These are phyloP conservation scores for Priceomyces medius DNA, from an alignment of 805 yeast genomes.

Conservation along the genomic window DNA sequence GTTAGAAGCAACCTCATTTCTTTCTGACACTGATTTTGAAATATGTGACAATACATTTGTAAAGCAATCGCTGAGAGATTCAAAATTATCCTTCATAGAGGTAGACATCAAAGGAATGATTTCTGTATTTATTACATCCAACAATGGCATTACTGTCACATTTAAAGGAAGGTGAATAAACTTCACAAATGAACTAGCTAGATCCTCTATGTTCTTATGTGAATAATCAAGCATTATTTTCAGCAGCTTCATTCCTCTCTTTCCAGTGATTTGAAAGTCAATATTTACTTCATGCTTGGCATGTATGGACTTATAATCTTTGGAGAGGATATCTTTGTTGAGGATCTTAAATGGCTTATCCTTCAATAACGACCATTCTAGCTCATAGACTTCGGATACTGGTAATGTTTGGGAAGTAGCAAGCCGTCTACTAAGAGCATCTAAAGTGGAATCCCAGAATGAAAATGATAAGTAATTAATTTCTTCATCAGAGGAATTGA, in stretches of 20 bases:
- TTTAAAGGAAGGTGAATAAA: conserved; percentile 65
- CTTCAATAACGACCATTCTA: conserved; percentile 64
- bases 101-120: conserved; percentile 54
- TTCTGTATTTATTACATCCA: conserved; percentile 76
- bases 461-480: conserved; percentile 60
- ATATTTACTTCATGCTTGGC: conserved; percentile 45
- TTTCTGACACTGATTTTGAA: conserved; percentile 18
- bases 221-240: conserved; percentile 64
- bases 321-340: conserved; percentile 42
- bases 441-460: conserved; percentile 72
- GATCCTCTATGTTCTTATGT: conserved; percentile 25
- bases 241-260: conserved; percentile 69
- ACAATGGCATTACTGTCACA: conserved; percentile 67
- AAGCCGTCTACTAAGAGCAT: conserved; percentile 57
- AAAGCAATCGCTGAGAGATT: conserved; percentile 12
- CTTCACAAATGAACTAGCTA: conserved; percentile 40
- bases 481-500: conserved; percentile 56
- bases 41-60: conserved; percentile 29
- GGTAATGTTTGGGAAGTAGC: conserved; percentile 43
- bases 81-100: conserved; percentile 16
- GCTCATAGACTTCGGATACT: conserved; percentile 67
- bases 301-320: conserved; percentile 35
- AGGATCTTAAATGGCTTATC: conserved; percentile 56
- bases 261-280: conserved; percentile 63
- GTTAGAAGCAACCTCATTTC: conserved; percentile 39